phyloP scores from a whole-genome alignment of 129 eudicot genomes.

The Ambrosia artemisiifolia region DNA sequence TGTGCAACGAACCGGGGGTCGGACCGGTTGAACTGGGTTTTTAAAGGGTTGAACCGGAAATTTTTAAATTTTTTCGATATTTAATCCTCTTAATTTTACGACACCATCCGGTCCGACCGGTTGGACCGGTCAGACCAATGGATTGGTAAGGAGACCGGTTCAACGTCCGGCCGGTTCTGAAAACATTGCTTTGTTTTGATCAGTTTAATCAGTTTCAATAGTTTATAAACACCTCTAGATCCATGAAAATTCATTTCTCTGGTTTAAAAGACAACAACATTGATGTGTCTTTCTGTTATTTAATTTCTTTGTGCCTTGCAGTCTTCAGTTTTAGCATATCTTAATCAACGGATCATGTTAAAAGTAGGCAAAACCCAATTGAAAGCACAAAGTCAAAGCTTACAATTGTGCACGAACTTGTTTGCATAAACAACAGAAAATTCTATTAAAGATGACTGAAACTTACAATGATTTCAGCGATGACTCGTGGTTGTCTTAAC shows the following conservation, averaged over 20 bases:
- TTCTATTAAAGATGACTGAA: not conserved
- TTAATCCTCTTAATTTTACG: too few species aligned
- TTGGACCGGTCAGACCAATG: too few species aligned
- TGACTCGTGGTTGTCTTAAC: slow-evolving; percentile 82
- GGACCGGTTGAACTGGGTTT: too few species aligned
- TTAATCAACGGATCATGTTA: slow-evolving; percentile 31
- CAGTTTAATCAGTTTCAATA: not conserved
- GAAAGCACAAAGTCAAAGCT: not conserved
- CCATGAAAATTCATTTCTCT: slow-evolving; percentile 23
- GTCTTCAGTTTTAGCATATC: slow-evolving; percentile 11
- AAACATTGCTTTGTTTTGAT: not conserved
- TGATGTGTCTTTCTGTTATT: not conserved
- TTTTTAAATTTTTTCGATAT: too few species aligned
- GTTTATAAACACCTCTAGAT: not conserved
- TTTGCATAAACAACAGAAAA: slow-evolving; percentile 22
- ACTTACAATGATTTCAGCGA: slow-evolving; percentile 84
- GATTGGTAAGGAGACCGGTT: too few species aligned
- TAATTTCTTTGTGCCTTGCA: not conserved
- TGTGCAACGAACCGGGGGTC: too few species aligned
- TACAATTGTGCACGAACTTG: slow-evolving; percentile 11
- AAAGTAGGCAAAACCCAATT: not conserved
- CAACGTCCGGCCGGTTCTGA: too few species aligned
- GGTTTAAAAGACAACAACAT: not conserved
- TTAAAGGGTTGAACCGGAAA: too few species aligned
- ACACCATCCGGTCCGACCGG: too few species aligned